These are phyloP conservation scores for Sabuloglossum arenarium DNA, from an alignment of 495 filamentous ascomycete genomes.

Conservation along the genomic window DNA sequence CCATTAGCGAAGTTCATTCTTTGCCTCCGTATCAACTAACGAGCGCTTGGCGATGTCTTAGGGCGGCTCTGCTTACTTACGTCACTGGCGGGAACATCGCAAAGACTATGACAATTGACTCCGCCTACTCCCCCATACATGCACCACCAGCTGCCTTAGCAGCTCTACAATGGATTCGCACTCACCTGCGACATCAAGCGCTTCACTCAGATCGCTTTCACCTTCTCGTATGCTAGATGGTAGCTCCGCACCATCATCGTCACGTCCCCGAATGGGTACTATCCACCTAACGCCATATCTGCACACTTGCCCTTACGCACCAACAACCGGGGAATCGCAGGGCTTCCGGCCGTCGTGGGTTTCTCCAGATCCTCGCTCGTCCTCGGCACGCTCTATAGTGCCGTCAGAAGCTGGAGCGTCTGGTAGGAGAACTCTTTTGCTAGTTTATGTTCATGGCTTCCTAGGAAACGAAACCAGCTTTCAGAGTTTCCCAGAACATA, in stretches of 20 bases:
- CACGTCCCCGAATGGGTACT: neutral
- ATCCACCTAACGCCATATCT: constrained; percentile 1
- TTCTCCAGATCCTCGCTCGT: constrained; percentile 33
- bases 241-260: neutral
- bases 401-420: constrained; percentile 22
- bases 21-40: too few species aligned
- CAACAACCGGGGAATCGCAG: neutral
- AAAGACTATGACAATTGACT: neutral
- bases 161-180: neutral
- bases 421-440: constrained; percentile 34
- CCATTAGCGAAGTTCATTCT: too few species aligned
- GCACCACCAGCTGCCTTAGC: neutral
- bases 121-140: neutral
- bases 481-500: constrained; percentile 66
- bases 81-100: too few species aligned
- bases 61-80: too few species aligned
- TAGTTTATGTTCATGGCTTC: constrained; percentile 86
- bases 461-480: constrained; percentile 83
- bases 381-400: constrained; percentile 40
- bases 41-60: too few species aligned
- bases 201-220: neutral
- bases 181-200: neutral
- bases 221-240: neutral
- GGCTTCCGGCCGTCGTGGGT: constrained; percentile 10
- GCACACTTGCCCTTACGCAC: neutral